phyloP scores from a whole-genome alignment of 441 rosid genomes.

The California macrophylla region DNA sequence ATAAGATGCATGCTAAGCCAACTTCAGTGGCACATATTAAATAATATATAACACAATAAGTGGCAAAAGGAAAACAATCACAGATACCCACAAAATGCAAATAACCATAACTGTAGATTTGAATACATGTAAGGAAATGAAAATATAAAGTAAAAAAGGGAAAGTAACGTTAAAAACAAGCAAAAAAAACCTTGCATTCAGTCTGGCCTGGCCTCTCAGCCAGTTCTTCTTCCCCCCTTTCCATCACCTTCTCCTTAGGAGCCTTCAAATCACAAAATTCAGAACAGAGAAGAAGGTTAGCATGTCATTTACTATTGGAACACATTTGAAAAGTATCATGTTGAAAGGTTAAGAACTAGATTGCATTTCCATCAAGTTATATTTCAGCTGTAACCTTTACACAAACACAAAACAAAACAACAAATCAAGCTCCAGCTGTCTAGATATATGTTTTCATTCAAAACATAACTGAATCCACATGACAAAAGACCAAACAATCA shows the following conservation, averaged over 20 bases:
- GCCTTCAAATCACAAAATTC: slow-evolving; percentile 27
- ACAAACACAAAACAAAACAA: too few relatives aligned
- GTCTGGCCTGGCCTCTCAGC: slow-evolving; percentile 36
- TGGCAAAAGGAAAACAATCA: not conserved
- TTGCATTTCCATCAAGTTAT: too few relatives aligned
- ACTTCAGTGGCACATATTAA: not conserved
- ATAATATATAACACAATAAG: not conserved
- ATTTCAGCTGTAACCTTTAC: too few relatives aligned
- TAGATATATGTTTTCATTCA: not conserved
- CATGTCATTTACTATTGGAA: not conserved
- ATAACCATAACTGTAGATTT: not conserved
- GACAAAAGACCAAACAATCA: not conserved
- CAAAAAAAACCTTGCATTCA: slow-evolving; percentile 73
- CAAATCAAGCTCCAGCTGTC: too few relatives aligned
- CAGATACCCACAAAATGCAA: not conserved
- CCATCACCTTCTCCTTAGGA: slow-evolving; percentile 42
- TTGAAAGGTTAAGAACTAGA: not conserved
- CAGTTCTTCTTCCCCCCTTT: slow-evolving; percentile 48
- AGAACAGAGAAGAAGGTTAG: slow-evolving; percentile 6
- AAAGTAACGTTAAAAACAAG: too few relatives aligned
- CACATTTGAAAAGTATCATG: not conserved
- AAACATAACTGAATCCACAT: slow-evolving; percentile 2
- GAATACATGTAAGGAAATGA: not conserved
- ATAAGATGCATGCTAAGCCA: too few relatives aligned
- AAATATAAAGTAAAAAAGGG: not conserved